Conservation (phyloP, 768 basidiomycete species). For the Floccularia luteovirens region DNA sequence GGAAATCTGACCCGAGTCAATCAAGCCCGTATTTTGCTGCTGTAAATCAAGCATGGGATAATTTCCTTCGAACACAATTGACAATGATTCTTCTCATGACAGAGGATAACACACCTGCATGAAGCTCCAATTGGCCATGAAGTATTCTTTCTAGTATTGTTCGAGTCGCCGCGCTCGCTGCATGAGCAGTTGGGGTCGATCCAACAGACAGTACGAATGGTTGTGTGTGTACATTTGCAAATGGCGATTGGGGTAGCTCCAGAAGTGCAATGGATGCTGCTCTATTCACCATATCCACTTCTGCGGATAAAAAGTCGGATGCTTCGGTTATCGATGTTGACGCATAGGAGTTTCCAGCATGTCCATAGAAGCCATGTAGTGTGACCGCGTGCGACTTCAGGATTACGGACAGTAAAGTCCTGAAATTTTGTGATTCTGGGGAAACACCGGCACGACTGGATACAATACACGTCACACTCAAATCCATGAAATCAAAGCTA, state of each 20-base stretch:
- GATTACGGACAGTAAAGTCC: constrained; percentile 42
- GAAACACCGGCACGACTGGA: constrained; percentile 68
- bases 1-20: constrained; percentile 48
- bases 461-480: constrained; percentile 8
- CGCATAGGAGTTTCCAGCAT: constrained; percentile 71
- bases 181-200: constrained; percentile 84
- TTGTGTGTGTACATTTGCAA: constrained; percentile 22
- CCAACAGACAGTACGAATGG: constrained; percentile 75
- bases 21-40: constrained; percentile 68
- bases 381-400: constrained; percentile 47
- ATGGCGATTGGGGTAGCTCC: constrained; percentile 29
- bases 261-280: constrained; percentile 52
- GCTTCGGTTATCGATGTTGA: constrained; percentile 65
- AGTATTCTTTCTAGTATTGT: constrained; percentile 36
- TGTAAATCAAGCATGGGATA: constrained; percentile 83
- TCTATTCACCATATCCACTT: constrained; percentile 63
- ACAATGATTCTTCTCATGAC: background rate
- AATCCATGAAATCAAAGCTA: background rate
- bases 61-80: constrained; percentile 39
- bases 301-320: constrained; percentile 54
- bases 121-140: constrained; percentile 63
- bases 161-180: constrained; percentile 48
- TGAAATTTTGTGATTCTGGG: constrained; percentile 45
- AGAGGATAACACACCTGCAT: constrained; percentile 44
- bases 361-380: constrained; percentile 81